These are phyloP conservation scores for Tetrahymena thermophila DNA, from an alignment of 73 alveolate species.

Conservation along the genomic window DNA sequence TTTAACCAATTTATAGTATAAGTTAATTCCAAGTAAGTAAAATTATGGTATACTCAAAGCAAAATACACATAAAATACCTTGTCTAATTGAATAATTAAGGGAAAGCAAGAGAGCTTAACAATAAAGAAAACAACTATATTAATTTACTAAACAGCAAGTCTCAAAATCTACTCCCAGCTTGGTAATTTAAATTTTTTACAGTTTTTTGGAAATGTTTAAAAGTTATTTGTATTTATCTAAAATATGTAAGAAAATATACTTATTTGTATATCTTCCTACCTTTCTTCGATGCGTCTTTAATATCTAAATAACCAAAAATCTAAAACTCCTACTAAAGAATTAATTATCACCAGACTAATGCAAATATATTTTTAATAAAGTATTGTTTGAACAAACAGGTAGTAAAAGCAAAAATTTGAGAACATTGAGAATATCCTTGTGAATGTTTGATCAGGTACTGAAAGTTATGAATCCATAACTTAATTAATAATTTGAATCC, in stretches of 20 bases:
- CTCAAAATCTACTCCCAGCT: background rate
- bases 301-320: background rate
- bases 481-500: background rate
- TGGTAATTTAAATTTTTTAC: background rate
- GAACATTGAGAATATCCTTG: background rate
- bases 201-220: background rate
- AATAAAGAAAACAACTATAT: background rate
- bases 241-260: background rate
- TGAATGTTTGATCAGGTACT: background rate
- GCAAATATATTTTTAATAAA: background rate
- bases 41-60: background rate
- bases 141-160: background rate
- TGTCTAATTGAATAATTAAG: background rate
- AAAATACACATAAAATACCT: background rate
- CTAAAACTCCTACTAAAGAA: background rate
- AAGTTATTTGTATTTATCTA: background rate
- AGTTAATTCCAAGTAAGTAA: background rate
- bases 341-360: background rate
- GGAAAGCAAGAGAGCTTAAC: background rate
- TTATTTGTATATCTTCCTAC: background rate
- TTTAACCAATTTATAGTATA: background rate
- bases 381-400: background rate
- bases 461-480: background rate
- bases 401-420: background rate
- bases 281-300: background rate